A percentile compares a stretch with the other conserved stretches of the same genome.
Conservation (phyloP, 2,329 filamentous ascomycete species). For the Monosporascus sp. region DNA sequence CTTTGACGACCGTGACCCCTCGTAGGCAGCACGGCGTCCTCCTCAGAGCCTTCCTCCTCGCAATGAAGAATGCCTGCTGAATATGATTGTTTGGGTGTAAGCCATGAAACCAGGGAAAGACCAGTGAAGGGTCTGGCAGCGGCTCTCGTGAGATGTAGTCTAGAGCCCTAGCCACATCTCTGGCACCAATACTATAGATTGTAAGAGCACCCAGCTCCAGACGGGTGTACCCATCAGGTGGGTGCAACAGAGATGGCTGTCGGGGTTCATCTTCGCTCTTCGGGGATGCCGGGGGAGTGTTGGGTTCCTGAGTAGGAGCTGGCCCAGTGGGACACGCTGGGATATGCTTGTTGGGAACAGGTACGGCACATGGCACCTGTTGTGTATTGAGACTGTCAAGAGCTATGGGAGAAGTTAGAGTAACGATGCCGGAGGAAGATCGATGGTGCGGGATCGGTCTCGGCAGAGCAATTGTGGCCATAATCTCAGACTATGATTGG, state of each 20-base stretch:
- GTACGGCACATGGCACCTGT: conserved; percentile 25
- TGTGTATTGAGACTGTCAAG: conserved; percentile 33
- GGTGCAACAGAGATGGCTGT: conserved; percentile 67
- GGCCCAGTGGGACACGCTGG: conserved; percentile 84
- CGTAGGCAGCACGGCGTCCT: conserved; percentile 72
- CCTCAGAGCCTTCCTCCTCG: conserved; percentile 64
- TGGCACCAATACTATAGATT: conserved; percentile 69
- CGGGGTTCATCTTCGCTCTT: conserved; percentile 48
- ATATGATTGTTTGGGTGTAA: conserved; percentile 83
- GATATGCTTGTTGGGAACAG: conserved; percentile 83
- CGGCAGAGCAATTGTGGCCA: conserved; percentile 52
- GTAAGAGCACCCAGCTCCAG: conserved; percentile 48
- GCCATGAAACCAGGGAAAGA: conserved; percentile 96
- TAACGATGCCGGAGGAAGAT: conserved; percentile 36
- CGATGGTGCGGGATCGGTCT: conserved; percentile 42
- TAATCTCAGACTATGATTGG: conserved; percentile 16
- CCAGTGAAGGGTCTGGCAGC: conserved; percentile 74
- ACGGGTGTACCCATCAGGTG: conserved; percentile 58
- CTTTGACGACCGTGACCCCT: conserved; percentile 80
- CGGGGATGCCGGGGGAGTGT: conserved; percentile 63
- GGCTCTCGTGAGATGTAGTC: conserved; percentile 74
- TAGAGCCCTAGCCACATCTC: conserved; percentile 65
- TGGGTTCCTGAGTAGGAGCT: conserved; percentile 46
- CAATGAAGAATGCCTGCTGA: conserved; percentile 84
- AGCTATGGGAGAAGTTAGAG: conserved; percentile 35